Evolutionary conservation across 257 asterid genomes (phyloP), one percentile per base, ranked within the genome.

Genomic region (Scutellaria minor): DNA sequence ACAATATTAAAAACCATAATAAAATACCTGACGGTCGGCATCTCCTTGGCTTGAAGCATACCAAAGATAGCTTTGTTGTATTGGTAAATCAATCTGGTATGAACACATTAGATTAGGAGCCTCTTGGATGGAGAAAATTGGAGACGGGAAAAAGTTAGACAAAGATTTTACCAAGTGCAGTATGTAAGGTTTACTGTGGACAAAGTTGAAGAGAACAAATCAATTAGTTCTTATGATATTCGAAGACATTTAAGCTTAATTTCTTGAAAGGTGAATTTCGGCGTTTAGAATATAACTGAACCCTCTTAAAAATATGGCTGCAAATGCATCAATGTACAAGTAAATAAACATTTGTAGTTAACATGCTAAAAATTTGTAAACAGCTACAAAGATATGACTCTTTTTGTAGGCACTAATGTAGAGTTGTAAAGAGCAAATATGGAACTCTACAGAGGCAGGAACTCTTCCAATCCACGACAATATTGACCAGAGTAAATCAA

Each of bases 21-120:
- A 15, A 10, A 42, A 45, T 44, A 91, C 96, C 95, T 91, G 93
- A 56, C 81, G 5, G 66, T 82, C 87, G 1, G 77, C 64, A 66
- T 82, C 86, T 67, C 96, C 97, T 6, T 18, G 35, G 72, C 91
- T 90, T 56, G 98, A 88, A 45, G 80, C 75, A 64, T 92, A 92
- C 92, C 92, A 88, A 37, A 86, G 89, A 83, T 85, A 90, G 90
- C 89, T 87, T 80, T 92, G 98, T 50, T 92, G 97, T 50, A 92
- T 77, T 8, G 95, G 90, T 76, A 87, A 27, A 82, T 90, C 91
- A n/a, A 90, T 84, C 98, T 92, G 79, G 71, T 48, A 76, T 65
- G 54, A 70, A 39, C 52, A 46, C 27, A 75, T 22, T 57, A 11
- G 5, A 15, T 51, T 4, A 61, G 66, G 45, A 27, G 44, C 58